Evolutionary conservation across 306 rosid genomes (phyloP), one percentile per base, ranked within the genome.

Genomic region (Trifolium pratense): DNA sequence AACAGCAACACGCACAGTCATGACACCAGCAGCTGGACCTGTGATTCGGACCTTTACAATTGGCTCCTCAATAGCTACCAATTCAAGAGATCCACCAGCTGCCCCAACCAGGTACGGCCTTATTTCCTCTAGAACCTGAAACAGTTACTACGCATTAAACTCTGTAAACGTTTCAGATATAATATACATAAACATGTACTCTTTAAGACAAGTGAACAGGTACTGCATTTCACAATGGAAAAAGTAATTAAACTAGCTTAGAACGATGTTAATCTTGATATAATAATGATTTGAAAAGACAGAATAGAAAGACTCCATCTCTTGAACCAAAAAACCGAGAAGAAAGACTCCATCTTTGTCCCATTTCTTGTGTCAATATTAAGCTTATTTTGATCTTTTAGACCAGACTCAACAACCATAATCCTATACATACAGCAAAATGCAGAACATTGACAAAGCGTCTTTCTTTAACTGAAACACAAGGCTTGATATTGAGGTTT

Each of bases 1-100:
- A 26, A 94, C 96, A 14, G 99, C 97, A 71, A 94, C 99, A 67
- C 99, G 88, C 58, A 94, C 99, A 29, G 97, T 91, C 91, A 88
- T 88, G 36, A 94, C 97, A 51, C 96, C 83, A 1, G 97, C 92
- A 3, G 93, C 92, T 17, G 96, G 92, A 68, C 84, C 91, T 14
- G 86, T 84, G 56, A 90, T 88, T 78, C 81, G 75, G 10, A 84
- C 76, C 77, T 80, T 87, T 14, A 82, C 96, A 67, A 94, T 94
- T 46, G 99, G 97, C 78, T 94, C 97, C 60, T 94, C 97, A 55
- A 94, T 94, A 66, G 79, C 80, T 65, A 88, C 97, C 68, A 89
- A 87, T 77, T 88, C 99, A 55, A 94, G 97, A 52, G 93, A 68
- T 60, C 97, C 99, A 18, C 83, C 96, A 4, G 96, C 96, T 23